Percentiles rank a stretch among this genome's conserved stretches.
Conservation (phyloP, 805 yeast species). For the Kodamaea jinghongensis region DNA sequence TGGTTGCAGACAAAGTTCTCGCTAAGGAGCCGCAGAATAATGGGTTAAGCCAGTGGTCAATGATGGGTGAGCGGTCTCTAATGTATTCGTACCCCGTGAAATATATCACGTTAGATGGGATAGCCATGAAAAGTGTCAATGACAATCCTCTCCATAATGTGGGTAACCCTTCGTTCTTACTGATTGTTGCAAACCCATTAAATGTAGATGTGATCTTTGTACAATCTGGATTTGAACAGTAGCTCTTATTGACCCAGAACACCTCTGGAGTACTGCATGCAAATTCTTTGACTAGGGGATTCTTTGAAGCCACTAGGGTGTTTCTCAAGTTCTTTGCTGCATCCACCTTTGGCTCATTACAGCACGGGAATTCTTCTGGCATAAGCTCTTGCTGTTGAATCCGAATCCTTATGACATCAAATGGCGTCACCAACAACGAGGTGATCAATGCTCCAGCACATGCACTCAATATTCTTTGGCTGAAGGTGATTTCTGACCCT, state of each 20-base stretch:
- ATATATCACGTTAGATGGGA: conserved; percentile 91
- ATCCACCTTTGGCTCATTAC: conserved; percentile 15
- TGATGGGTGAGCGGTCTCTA: conserved; percentile 60
- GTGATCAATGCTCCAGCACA: conserved; percentile 73
- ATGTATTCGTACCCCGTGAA: conserved; percentile 90
- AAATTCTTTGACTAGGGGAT: conserved; percentile 1
- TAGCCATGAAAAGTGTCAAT: conserved; percentile 78
- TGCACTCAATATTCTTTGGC: conserved; percentile 75
- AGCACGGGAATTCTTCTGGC: conserved; percentile 27
- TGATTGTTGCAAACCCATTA: conserved; percentile 68
- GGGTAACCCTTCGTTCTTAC: conserved; percentile 65
- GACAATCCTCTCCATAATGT: conserved; percentile 91
- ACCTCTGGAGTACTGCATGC: conserved; percentile 19
- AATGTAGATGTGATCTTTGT: conserved; percentile 63
- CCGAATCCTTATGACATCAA: conserved; percentile 76
- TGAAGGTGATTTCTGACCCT: conserved; percentile 36
- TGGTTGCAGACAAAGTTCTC: conserved; percentile 76
- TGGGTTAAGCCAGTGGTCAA: conserved; percentile 61
- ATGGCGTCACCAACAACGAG: conserved; percentile 72
- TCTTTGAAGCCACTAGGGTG: conserved; percentile 8
- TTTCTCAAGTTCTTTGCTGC: conserved; percentile 20
- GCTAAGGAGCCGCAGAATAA: conserved; percentile 83
- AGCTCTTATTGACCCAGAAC: conserved; percentile 35
- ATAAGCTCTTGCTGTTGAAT: conserved; percentile 74
- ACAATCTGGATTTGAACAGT: conserved; percentile 42